Conservation (phyloP, 305 asterid species). For the Euphrasia arctica region DNA sequence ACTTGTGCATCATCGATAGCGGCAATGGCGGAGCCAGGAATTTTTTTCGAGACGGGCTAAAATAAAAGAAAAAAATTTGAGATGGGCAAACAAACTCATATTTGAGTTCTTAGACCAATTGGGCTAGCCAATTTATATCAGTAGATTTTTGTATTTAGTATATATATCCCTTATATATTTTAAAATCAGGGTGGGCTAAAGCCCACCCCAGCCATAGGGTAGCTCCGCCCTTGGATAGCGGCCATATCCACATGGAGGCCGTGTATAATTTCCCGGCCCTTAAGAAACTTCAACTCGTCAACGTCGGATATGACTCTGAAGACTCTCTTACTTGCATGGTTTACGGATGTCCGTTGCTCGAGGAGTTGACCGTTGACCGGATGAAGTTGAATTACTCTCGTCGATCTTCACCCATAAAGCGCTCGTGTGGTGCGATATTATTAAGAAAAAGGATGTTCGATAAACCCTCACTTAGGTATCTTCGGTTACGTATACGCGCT, state of each 20-base stretch:
- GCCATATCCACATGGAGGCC: background rate
- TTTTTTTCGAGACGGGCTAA: no score
- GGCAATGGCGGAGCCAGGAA: background rate
- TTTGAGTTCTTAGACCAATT: no score
- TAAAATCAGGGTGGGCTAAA: no score
- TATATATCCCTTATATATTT: no score
- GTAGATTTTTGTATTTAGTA: no score
- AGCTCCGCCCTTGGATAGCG: background rate
- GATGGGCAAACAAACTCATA: no score
- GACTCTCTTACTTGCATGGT: background rate
- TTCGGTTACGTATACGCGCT: background rate
- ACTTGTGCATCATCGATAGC: background rate
- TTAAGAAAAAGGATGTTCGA: no score
- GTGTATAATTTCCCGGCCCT: background rate
- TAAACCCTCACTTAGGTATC: background rate
- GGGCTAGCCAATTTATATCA: no score
- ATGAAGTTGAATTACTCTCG: background rate
- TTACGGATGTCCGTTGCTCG: background rate
- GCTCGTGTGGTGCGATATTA: no score
- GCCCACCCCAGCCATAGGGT: no score
- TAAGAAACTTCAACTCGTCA: background rate
- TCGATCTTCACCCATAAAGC: no score
- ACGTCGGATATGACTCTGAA: background rate
- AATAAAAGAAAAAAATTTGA: no score
- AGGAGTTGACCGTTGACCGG: background rate